phyloP scores from a whole-genome alignment of 2,329 filamentous ascomycete genomes.

The Rutstroemia sp. region DNA sequence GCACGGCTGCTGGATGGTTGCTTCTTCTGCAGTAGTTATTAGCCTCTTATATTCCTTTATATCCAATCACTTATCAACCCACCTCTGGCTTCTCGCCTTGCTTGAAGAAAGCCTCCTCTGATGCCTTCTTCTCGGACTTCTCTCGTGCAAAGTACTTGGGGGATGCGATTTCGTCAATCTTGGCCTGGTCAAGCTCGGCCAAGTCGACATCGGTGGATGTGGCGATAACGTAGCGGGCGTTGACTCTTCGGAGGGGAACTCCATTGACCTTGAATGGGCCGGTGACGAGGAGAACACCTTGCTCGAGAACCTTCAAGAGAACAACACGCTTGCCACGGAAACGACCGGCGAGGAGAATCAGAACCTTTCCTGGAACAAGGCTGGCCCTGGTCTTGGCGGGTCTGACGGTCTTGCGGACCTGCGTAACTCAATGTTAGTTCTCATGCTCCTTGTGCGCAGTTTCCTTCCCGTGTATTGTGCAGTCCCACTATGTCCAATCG shows the following conservation, averaged over 20 bases:
- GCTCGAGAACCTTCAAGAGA: slow-evolving; percentile 94
- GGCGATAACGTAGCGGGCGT: slow-evolving; percentile 89
- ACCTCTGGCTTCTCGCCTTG: slow-evolving; percentile 98
- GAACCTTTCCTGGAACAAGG: slow-evolving; percentile 89
- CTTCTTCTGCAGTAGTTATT: slow-evolving; percentile 70
- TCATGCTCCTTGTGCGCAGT: background rate
- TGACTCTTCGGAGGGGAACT: slow-evolving; percentile 91
- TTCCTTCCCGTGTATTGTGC: background rate
- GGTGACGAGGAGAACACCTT: slow-evolving; percentile 98
- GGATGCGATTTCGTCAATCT: slow-evolving; percentile 68
- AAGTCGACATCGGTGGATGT: slow-evolving; percentile 82
- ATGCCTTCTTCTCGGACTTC: slow-evolving; percentile 90
- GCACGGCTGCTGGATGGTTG: slow-evolving; percentile 83
- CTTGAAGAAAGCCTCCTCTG: slow-evolving; percentile 99
- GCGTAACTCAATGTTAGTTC: slow-evolving; percentile 29
- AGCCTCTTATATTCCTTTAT: background rate
- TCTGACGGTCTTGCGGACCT: slow-evolving; percentile 93
- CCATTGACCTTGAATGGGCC: slow-evolving; percentile 99
- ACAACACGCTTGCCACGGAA: slow-evolving; percentile 99
- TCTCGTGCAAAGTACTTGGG: slow-evolving; percentile 95
- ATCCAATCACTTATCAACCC: slow-evolving; percentile 33
- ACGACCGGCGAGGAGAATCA: slow-evolving; percentile 98
- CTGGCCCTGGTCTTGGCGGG: slow-evolving; percentile 80
- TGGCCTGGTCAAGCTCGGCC: slow-evolving; percentile 78
- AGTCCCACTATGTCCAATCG: background rate